Base-by-base conservation (phyloP, 345 rosid genomes). In the Rhizophora mangle region DNA sequence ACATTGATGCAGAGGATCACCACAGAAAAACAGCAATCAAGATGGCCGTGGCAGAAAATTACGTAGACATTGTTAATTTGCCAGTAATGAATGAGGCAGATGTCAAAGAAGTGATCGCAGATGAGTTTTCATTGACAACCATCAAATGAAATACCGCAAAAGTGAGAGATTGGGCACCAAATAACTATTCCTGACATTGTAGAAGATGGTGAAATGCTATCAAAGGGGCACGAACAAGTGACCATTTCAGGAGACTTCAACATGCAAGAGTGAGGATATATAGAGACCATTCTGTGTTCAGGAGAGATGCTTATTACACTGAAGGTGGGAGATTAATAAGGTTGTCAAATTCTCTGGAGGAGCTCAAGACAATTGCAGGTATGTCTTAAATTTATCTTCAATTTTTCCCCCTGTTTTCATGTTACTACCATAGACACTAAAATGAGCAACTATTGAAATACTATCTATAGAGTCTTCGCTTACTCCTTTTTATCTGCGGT, bases 291-390 rank as follows among this genome's bases (percentile, higher is more conserved):
- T 24, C 24, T 24, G 24, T 24, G 24, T 24, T 24, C 24, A 24
- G 24, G 24, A 0, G 24, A 0, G 24, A 24, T 24, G 24, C 24
- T 24, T 24, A 24, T 24, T 89, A 76, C 36, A 70, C 1, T 52
- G 85, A 84, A 77, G 66, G 86, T 21, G 96, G 98, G 39, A 89
- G 77, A 82, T 78, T 93, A 65, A 81, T 89, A 62, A 76, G 70
- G 31, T 76, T 91, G 78, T 92, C 96, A 46, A 34, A 55, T 78
- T 83, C 96, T 61, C 29, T 93, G 30, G 89, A 91, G 24, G 83
- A 89, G 67, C 91, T 93, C 83, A 91, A 86, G 83, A 82, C 53
- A 61, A 74, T 84, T 68, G 98, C 98, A 74, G 96, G 98, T 89
- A 80, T 21, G 49, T 20, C 19, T 37, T 24, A 5, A 34, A 34